Conservation (phyloP, 768 basidiomycete genomes). For the Lactarius evosmus region DNA sequence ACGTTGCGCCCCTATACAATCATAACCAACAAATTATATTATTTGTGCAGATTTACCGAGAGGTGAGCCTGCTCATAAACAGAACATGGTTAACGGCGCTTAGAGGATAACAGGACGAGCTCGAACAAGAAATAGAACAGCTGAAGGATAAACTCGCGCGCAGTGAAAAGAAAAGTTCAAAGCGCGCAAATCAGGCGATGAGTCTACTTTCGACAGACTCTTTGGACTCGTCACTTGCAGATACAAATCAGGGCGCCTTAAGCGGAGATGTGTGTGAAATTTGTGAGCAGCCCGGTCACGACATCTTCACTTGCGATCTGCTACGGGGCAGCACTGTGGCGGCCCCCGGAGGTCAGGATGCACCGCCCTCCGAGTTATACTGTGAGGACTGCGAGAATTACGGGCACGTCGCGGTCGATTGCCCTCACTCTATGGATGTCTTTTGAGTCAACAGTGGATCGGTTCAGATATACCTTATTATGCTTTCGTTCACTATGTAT, state of each 20-base stretch:
- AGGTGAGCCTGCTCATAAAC: conserved; percentile 43
- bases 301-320: conserved; percentile 80
- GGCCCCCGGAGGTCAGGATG: conserved; percentile 28
- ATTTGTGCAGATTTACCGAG: conserved; percentile 69
- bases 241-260: conserved; percentile 17
- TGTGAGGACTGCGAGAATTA: conserved; percentile 85
- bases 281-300: conserved; percentile 81
- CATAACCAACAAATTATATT: background rate
- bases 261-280: conserved; percentile 71
- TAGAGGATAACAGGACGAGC: conserved; percentile 59
- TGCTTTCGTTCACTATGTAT: conserved; percentile 9
- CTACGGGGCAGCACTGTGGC: conserved; percentile 52
- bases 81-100: too few species aligned
- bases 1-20: conserved; percentile 1
- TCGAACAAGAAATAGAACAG: conserved; percentile 79
- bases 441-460: conserved; percentile 40
- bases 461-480: conserved; percentile 15
- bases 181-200: conserved; percentile 37
- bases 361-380: conserved; percentile 36
- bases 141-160: conserved; percentile 67
- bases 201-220: conserved; percentile 28
- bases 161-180: conserved; percentile 55
- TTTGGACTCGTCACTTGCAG: conserved; percentile 23
- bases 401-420: conserved; percentile 73
- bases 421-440: conserved; percentile 83